Conservation (phyloP, 352 stramenopile species). For the Globisporangium sylvaticum region DNA sequence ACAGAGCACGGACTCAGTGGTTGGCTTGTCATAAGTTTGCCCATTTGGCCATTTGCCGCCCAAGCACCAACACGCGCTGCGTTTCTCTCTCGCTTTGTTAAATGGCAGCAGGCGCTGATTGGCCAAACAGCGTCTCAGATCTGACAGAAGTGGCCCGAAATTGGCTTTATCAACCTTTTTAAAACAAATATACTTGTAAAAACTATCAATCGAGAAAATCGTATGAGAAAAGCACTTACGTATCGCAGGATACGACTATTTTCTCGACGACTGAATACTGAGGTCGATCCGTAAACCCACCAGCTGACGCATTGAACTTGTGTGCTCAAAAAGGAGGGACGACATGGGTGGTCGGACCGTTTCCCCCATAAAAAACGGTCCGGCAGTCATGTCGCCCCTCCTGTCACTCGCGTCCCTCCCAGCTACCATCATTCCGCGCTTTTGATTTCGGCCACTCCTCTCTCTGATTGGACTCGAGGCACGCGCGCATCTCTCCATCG, state of each 20-base stretch:
- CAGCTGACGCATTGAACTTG: neutral
- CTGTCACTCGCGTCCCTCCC: neutral
- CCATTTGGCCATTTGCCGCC: neutral
- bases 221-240: too few species aligned
- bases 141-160: neutral
- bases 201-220: neutral
- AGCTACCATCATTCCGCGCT: constrained; percentile 1
- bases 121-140: constrained; percentile 7
- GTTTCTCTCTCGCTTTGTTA: constrained; percentile 9
- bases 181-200: neutral
- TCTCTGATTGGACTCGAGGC: constrained; percentile 13
- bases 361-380: neutral
- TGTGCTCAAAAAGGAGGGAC: neutral
- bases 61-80: neutral
- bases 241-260: neutral
- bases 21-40: constrained; percentile 1
- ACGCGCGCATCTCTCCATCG: constrained; percentile 15
- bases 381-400: constrained; percentile 2
- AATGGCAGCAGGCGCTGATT: neutral
- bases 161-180: neutral
- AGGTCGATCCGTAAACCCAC: neutral
- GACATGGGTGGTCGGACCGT: neutral
- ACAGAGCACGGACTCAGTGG: too few species aligned
- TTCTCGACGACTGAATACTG: neutral
- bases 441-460: neutral